Evolutionary conservation across 257 asterid species (phyloP).

Genomic region (Ehretia macrophylla): DNA sequence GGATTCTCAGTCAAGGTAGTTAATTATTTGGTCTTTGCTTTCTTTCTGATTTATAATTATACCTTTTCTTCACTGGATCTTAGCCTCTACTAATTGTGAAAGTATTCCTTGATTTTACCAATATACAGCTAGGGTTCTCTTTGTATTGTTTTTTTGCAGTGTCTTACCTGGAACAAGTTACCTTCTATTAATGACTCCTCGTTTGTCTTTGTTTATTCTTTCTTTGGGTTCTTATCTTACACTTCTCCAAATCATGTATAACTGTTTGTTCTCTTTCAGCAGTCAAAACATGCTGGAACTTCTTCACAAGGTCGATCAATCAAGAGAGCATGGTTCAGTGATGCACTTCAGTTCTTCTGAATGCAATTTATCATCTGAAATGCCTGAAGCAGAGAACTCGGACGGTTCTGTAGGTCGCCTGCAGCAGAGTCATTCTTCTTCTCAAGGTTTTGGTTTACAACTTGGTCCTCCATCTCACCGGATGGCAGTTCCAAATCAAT

Average conservation of each 20-base stretch:
- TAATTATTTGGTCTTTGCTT: slow-evolving; percentile 10
- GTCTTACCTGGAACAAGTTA: too few relatives aligned
- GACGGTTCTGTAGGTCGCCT: slow-evolving; percentile 47
- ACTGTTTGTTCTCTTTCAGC: slow-evolving; percentile 21
- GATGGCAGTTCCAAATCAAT: slow-evolving; percentile 35
- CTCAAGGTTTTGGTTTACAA: slow-evolving; percentile 87
- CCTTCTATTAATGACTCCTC: too few relatives aligned
- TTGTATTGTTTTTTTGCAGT: too few relatives aligned
- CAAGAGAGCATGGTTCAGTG: slow-evolving; percentile 37
- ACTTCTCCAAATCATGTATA: slow-evolving; percentile 14
- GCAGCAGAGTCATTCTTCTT: slow-evolving; percentile 50
- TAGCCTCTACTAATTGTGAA: too few relatives aligned
- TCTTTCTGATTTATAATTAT: neutral
- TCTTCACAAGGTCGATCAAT: slow-evolving; percentile 84
- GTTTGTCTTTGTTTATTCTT: neutral
- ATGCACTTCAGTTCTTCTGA: slow-evolving; percentile 40
- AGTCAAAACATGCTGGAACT: slow-evolving; percentile 94
- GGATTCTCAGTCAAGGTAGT: slow-evolving; percentile 50
- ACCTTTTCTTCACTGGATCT: too few relatives aligned
- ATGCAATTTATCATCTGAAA: slow-evolving; percentile 42
- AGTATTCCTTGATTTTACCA: too few relatives aligned
- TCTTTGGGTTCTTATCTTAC: neutral
- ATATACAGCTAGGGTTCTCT: too few relatives aligned
- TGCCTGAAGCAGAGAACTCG: slow-evolving; percentile 38
- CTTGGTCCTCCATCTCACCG: slow-evolving; percentile 90